Evolutionary conservation across 1,139 yeast genomes (phyloP).

Genomic region (Magnusiomyces paraingens): DNA sequence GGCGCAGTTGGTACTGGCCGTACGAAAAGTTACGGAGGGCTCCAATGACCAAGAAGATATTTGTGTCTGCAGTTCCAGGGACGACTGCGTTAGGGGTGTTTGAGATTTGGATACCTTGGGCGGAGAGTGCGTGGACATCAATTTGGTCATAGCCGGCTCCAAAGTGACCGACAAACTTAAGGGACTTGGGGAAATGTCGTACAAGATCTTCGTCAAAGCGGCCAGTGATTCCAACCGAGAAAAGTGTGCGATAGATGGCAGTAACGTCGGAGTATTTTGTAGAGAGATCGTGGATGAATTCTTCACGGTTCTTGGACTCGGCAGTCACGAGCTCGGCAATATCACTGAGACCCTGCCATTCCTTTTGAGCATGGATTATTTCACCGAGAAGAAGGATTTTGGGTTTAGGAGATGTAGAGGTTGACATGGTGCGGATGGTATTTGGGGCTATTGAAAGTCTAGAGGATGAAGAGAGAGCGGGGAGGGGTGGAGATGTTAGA

Average conservation of each 20-base stretch:
- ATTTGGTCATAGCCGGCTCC: constrained; percentile 90
- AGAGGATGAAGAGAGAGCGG: too few species aligned
- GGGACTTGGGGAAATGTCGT: constrained; percentile 49
- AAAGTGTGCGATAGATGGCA: constrained; percentile 30
- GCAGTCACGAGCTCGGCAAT: constrained; percentile 21
- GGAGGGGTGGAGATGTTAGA: too few species aligned
- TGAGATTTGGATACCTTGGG: constrained; percentile 51
- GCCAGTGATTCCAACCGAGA: constrained; percentile 38
- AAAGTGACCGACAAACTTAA: constrained; percentile 63
- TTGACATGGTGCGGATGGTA: not conserved
- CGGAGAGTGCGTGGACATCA: constrained; percentile 45
- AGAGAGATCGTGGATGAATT: constrained; percentile 31
- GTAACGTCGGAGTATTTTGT: constrained; percentile 29
- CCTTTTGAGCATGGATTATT: constrained; percentile 22
- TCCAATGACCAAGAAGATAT: constrained; percentile 51
- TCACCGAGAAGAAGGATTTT: constrained; percentile 25
- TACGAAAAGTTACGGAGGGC: constrained; percentile 53
- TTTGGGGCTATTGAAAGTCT: too few species aligned
- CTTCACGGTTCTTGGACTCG: constrained; percentile 24
- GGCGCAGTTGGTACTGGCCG: constrained; percentile 35
- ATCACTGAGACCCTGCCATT: constrained; percentile 24
- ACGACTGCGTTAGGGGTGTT: constrained; percentile 66
- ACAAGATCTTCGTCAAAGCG: constrained; percentile 69
- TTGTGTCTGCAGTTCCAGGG: constrained; percentile 72
- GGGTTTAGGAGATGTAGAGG: constrained; percentile 34